Conservation (phyloP, 805 yeast genomes). For the Kuraishia molischiana region DNA sequence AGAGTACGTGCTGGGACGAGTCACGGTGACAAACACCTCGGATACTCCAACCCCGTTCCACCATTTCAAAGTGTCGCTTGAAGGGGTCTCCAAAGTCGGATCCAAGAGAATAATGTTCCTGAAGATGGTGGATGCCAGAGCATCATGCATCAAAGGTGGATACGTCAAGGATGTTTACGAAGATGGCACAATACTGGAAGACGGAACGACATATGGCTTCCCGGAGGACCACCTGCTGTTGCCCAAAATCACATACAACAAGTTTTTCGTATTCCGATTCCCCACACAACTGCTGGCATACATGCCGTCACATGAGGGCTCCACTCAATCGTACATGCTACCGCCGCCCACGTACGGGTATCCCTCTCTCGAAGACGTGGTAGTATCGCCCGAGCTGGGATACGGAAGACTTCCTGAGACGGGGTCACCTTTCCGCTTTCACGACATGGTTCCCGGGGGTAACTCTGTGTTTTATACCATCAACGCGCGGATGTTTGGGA, state of each 20-base stretch:
- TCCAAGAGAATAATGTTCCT: slow-evolving; percentile 1
- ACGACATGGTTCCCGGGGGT: slow-evolving; percentile 31
- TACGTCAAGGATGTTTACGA: slow-evolving; percentile 42
- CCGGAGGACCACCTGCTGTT: slow-evolving; percentile 31
- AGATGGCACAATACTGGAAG: slow-evolving; percentile 19
- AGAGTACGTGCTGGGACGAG: slow-evolving; percentile 54
- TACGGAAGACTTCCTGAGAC: slow-evolving; percentile 40
- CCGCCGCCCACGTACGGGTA: slow-evolving; percentile 33
- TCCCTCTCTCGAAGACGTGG: slow-evolving; percentile 15
- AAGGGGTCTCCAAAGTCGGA: slow-evolving; percentile 27
- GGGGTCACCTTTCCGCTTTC: slow-evolving; percentile 45
- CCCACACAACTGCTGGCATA: slow-evolving; percentile 44
- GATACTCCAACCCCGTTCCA: slow-evolving; percentile 42
- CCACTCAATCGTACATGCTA: slow-evolving; percentile 16
- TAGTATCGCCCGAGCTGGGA: slow-evolving; percentile 31
- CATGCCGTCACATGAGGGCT: slow-evolving; percentile 32
- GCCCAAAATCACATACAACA: slow-evolving; percentile 41
- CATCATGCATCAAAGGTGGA: slow-evolving; percentile 12
- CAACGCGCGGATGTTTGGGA: slow-evolving; percentile 43
- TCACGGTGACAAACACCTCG: slow-evolving; percentile 31
- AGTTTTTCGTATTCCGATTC: slow-evolving; percentile 45
- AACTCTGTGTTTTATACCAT: slow-evolving; percentile 39
- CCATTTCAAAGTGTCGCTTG: slow-evolving; percentile 50
- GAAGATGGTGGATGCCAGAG: slow-evolving; percentile 3
- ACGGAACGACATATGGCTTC: slow-evolving; percentile 26